These are phyloP conservation scores for Ogataea corticis DNA, from an alignment of 805 yeast genomes.

Conservation along the genomic window DNA sequence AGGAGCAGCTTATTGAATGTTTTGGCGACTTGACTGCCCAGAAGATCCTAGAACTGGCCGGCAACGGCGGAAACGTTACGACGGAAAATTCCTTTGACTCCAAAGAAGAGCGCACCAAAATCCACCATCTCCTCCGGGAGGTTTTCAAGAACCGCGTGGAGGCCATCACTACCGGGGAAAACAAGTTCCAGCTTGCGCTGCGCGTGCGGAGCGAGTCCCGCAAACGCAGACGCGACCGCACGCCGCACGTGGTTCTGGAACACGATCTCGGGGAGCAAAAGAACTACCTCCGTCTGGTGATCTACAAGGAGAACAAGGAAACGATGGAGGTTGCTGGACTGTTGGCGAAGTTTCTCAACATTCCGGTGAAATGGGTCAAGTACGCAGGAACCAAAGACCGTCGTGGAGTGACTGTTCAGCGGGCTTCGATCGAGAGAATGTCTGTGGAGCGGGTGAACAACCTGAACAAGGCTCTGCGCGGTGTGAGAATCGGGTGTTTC, in stretches of 20 bases:
- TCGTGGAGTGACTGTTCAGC: conserved; percentile 92
- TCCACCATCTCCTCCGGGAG: conserved; percentile 75
- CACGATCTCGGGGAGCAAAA: conserved; percentile 75
- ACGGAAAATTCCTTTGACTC: conserved; percentile 59
- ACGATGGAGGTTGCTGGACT: conserved; percentile 92
- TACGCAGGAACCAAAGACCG: conserved; percentile 97
- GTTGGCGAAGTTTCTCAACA: conserved; percentile 68
- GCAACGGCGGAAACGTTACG: conserved; percentile 55
- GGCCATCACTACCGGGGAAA: conserved; percentile 69
- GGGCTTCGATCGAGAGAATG: conserved; percentile 65
- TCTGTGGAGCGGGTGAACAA: conserved; percentile 73
- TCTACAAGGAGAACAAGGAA: conserved; percentile 94
- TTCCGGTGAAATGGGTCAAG: conserved; percentile 69
- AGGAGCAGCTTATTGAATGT: conserved; percentile 46
- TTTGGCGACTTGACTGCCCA: conserved; percentile 64
- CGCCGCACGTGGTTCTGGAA: conserved; percentile 48
- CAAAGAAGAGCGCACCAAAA: conserved; percentile 70
- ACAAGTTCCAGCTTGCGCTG: conserved; percentile 63
- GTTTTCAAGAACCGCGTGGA: conserved; percentile 77
- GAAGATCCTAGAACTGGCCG: conserved; percentile 52
- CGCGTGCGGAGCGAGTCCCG: conserved; percentile 28
- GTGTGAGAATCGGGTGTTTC: conserved; percentile 80
- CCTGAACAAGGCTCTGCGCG: conserved; percentile 72
- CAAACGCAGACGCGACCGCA: conserved; percentile 36
- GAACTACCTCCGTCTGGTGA: conserved; percentile 68